These are phyloP conservation scores for Symbiodinium natans DNA, from an alignment of 73 alveolate genomes.

Conservation along the genomic window DNA sequence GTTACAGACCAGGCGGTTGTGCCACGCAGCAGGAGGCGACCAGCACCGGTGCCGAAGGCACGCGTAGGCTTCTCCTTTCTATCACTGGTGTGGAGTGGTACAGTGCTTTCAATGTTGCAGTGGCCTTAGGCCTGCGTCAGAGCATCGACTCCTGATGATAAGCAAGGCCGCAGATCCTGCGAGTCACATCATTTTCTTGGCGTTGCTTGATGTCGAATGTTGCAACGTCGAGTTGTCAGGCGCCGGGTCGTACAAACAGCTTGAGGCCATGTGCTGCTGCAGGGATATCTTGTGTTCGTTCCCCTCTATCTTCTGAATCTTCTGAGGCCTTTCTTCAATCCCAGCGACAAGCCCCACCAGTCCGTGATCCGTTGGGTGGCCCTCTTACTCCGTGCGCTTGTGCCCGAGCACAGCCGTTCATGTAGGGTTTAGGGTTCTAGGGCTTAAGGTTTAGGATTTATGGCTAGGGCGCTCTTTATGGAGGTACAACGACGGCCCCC, in stretches of 20 bases:
- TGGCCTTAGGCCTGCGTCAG: no score
- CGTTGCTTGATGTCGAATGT: background rate
- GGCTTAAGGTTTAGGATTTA: no score
- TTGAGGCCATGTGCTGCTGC: background rate
- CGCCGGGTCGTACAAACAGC: background rate
- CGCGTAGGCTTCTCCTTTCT: no score
- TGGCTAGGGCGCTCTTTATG: background rate
- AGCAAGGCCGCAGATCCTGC: no score
- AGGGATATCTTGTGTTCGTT: background rate
- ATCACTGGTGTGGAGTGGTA: no score
- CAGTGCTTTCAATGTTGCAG: no score
- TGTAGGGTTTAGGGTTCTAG: no score
- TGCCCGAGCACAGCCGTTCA: background rate
- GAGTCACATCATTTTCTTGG: no score
- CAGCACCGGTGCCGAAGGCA: no score
- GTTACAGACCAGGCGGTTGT: no score
- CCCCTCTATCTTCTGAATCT: background rate
- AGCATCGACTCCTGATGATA: no score
- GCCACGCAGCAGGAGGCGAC: no score
- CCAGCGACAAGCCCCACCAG: slow-evolving; percentile 50
- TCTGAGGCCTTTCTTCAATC: slow-evolving; percentile 60
- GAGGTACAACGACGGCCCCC: slow-evolving; percentile 89
- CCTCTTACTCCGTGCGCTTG: slow-evolving; percentile 32
- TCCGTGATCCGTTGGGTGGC: slow-evolving; percentile 56
- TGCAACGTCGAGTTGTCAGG: background rate